Evolutionary conservation across 2,329 filamentous ascomycete species (phyloP).

Genomic region (Lasiodiplodia hormozganensis): DNA sequence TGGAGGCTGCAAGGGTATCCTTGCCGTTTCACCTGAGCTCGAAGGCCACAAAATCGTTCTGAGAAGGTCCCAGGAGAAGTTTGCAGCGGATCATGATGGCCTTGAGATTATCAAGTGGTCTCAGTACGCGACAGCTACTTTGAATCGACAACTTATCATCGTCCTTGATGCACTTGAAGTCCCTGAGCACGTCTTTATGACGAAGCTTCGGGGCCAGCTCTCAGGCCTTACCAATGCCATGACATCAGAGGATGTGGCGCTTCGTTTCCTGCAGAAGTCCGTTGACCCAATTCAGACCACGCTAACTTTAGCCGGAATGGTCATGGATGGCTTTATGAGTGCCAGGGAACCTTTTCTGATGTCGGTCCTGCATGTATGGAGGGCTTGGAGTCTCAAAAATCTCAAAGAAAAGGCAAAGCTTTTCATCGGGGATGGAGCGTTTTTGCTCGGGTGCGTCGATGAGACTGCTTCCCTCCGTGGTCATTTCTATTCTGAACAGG

Average conservation of each 20-base stretch:
- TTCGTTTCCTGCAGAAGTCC: constrained; percentile 72
- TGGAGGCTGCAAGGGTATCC: constrained; percentile 89
- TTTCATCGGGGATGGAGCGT: constrained; percentile 80
- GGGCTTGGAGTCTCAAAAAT: constrained; percentile 85
- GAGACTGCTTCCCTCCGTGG: constrained; percentile 80
- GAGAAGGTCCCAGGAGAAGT: constrained; percentile 87
- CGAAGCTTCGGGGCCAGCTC: constrained; percentile 73
- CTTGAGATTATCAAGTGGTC: constrained; percentile 89
- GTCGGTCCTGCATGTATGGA: constrained; percentile 83
- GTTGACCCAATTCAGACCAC: constrained; percentile 88
- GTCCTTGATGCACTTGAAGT: constrained; percentile 84
- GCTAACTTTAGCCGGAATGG: constrained; percentile 74
- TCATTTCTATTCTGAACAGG: constrained; percentile 61
- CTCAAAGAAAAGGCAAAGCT: constrained; percentile 94
- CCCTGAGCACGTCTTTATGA: constrained; percentile 67
- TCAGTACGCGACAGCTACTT: constrained; percentile 74
- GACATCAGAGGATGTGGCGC: constrained; percentile 67
- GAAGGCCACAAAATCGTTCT: constrained; percentile 74
- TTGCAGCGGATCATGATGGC: constrained; percentile 71
- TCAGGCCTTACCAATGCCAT: constrained; percentile 73
- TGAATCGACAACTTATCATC: constrained; percentile 89
- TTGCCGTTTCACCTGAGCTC: constrained; percentile 70
- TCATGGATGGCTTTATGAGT: constrained; percentile 79
- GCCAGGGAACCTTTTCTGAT: constrained; percentile 79
- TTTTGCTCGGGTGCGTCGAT: constrained; percentile 86